Conservation (phyloP, 345 rosid species). For the Viola odorata region DNA sequence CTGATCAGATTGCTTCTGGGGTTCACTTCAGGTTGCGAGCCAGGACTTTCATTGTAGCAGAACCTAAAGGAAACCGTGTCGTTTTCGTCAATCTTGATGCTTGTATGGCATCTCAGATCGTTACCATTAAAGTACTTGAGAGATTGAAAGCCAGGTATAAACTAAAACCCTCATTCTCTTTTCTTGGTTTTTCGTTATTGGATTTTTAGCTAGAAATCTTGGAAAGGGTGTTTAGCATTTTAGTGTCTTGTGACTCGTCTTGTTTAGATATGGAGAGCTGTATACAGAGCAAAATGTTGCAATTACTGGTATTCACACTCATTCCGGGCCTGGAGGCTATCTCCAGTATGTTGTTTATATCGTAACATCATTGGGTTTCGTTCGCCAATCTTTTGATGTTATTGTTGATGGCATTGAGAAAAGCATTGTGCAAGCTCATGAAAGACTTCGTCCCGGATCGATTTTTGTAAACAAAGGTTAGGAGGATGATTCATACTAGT, state of each 20-base stretch:
- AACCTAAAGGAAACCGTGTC: slow-evolving; percentile 62
- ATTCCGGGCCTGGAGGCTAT: slow-evolving; percentile 98
- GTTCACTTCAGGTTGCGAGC: slow-evolving; percentile 90
- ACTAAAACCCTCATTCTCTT: not conserved
- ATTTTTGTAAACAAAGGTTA: slow-evolving; percentile 66
- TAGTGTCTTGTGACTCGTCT: not conserved
- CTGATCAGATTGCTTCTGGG: slow-evolving; percentile 71
- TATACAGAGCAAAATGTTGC: slow-evolving; percentile 84
- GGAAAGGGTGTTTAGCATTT: not conserved
- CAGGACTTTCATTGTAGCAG: slow-evolving; percentile 70
- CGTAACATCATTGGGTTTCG: slow-evolving; percentile 88
- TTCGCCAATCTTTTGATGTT: slow-evolving; percentile 86
- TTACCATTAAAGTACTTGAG: slow-evolving; percentile 74
- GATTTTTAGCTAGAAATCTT: not conserved
- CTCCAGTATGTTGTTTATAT: slow-evolving; percentile 88
- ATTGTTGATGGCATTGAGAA: slow-evolving; percentile 91
- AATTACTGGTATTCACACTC: slow-evolving; percentile 90
- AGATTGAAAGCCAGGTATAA: slow-evolving; percentile 77
- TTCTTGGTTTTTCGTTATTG: not conserved
- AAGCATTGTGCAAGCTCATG: slow-evolving; percentile 79
- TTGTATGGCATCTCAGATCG: slow-evolving; percentile 92
- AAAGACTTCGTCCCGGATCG: slow-evolving; percentile 81
- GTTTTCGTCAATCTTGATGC: slow-evolving; percentile 87
- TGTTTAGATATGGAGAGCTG: slow-evolving; percentile 66
- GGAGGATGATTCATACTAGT: slow-evolving; percentile 4